phyloP scores from a whole-genome alignment of 208 protist genomes.

The Eutreptiella sp. region DNA sequence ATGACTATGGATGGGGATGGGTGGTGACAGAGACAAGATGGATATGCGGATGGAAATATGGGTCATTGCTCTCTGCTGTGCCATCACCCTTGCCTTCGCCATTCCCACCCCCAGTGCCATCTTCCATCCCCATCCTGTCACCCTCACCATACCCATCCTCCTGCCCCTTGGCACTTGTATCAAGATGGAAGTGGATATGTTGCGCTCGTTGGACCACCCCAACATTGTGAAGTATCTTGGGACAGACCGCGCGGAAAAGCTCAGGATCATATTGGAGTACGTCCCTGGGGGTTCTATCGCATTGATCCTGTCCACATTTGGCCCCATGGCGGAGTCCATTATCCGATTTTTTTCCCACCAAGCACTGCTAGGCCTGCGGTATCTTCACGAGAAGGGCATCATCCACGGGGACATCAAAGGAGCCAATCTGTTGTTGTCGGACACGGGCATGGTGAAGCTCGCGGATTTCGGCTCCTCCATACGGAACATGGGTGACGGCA shows the following conservation, averaged over 20 bases:
- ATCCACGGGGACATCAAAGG: slow-evolving; percentile 33
- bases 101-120: too few relatives aligned
- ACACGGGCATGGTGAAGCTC: slow-evolving; percentile 30
- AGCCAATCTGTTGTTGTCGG: slow-evolving; percentile 23
- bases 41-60: too few relatives aligned
- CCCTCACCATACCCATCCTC: too few relatives aligned
- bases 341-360: slow-evolving; percentile 3
- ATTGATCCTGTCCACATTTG: slow-evolving; percentile 12
- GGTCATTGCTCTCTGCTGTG: too few relatives aligned
- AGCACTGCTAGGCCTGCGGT: slow-evolving; percentile 19
- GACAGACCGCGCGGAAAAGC: not conserved
- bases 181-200: slow-evolving; percentile 10
- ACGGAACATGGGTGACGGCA: too few relatives aligned
- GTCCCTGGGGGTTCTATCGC: slow-evolving; percentile 20
- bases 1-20: too few relatives aligned
- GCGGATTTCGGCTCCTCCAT: slow-evolving; percentile 26
- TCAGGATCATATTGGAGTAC: slow-evolving; percentile 26
- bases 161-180: too few relatives aligned
- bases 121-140: too few relatives aligned
- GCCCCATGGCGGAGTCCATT: not conserved
- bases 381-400: slow-evolving; percentile 22
- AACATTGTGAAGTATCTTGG: slow-evolving; percentile 28
- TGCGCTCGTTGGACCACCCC: slow-evolving; percentile 13
- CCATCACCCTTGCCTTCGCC: too few relatives aligned
- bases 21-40: too few relatives aligned